A percentile compares a stretch with the other conserved stretches of the same genome.
These are phyloP conservation scores for Uromyces viciae-fabae DNA, from an alignment of 1,284 basidiomycete genomes.

Conservation along the genomic window DNA sequence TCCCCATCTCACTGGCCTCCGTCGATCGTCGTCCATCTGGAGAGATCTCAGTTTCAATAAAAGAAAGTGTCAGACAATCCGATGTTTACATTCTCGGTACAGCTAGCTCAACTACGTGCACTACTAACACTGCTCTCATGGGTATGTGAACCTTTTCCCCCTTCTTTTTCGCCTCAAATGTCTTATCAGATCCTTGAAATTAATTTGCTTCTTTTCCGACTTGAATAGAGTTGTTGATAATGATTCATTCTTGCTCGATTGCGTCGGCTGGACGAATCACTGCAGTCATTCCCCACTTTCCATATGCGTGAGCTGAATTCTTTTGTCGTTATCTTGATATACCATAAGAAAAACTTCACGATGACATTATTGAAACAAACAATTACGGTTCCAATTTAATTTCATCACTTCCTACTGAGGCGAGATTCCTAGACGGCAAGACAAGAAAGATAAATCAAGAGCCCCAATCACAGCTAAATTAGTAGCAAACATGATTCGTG, in stretches of 20 bases:
- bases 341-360: too few relatives aligned
- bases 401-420: too few relatives aligned
- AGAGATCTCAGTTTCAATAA: constrained; percentile 38
- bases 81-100: constrained; percentile 45
- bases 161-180: neutral
- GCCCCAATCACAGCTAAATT: constrained; percentile 98
- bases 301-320: constrained; percentile 61
- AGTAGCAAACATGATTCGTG: constrained; percentile 97
- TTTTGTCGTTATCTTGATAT: neutral
- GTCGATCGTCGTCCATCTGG: constrained; percentile 22
- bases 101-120: constrained; percentile 40
- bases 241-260: constrained; percentile 46
- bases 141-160: neutral
- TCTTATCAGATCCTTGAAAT: neutral
- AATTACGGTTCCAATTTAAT: too few relatives aligned
- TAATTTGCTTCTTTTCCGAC: neutral
- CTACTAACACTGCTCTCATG: constrained; percentile 42
- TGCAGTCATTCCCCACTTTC: constrained; percentile 73
- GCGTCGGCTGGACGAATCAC: constrained; percentile 44
- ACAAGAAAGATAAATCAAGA: constrained; percentile 99
- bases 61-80: constrained; percentile 40
- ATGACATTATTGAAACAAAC: too few relatives aligned
- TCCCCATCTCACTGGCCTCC: constrained; percentile 18
- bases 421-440: constrained; percentile 63
- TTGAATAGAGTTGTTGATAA: constrained; percentile 42